Base-by-base conservation (phyloP, 2,329 filamentous ascomycete genomes). In the Colletotrichum liaoningense region DNA sequence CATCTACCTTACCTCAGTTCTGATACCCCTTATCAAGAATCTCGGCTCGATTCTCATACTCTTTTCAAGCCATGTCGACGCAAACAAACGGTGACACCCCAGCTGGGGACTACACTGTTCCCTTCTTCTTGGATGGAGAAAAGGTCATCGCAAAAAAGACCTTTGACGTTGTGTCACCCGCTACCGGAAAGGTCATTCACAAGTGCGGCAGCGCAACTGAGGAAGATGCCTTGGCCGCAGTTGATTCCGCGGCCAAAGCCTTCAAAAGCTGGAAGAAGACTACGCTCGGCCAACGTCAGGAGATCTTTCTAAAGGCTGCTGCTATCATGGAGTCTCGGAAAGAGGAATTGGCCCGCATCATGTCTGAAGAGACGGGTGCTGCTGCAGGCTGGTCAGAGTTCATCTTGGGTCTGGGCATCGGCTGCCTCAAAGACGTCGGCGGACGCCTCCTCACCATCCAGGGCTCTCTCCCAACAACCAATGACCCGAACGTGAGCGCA, bases 251-350 rank as follows among this genome's bases (percentile, higher is more conserved):
- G 0, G 83, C 90, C 52, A 83, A 85, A 42, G 92, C 93, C 0
- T 91, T 92, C 79, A 87, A 87, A 26, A 81, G 87, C 73, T 95
- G 93, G 93, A 85, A 87, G 35, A 86, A 87, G 75, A 88, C 87
- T 4, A 91, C 89, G 72, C 87, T 89, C 0, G 78, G 84, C 8
- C 80, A 86, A 11, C 90, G 91, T 59, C 88, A 91, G 69, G 86
- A 89, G 74, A 90, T 94, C 75, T 84, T 94, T 66, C 82, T 91
- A 59, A 89, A 87, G 77, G 89, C 92, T 0, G 90, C 91, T 1
- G 88, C 90, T 49, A 84, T 93, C 30, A 81, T 93, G 57, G 83
- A 87, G 26, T 81, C 82, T 22, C 86, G 89, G 6, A 82, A 83
- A 19, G 86, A 87, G 9, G 91, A 93, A 79, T 78, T 92, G 35